These are phyloP conservation scores for Echium plantagineum DNA, from an alignment of 257 asterid genomes.

Conservation along the genomic window DNA sequence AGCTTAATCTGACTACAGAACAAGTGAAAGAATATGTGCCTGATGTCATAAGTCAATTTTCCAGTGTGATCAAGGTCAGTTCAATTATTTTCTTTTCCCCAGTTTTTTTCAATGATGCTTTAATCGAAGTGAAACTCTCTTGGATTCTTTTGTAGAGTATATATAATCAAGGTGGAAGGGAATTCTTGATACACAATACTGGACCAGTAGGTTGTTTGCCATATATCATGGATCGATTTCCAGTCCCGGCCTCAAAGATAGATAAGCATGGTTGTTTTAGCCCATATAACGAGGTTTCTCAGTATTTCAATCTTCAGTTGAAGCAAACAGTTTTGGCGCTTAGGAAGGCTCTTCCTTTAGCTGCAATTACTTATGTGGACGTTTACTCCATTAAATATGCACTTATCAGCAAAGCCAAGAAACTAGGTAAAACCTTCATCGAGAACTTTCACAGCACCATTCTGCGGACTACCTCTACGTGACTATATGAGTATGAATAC, in stretches of 20 bases:
- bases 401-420: slow-evolving; percentile 36
- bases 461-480: neutral
- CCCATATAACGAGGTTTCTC: slow-evolving; percentile 60
- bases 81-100: neutral
- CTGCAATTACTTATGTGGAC: slow-evolving; percentile 59
- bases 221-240: slow-evolving; percentile 50
- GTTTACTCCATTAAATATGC: slow-evolving; percentile 48
- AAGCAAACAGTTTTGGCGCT: slow-evolving; percentile 30
- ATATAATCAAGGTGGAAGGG: slow-evolving; percentile 47
- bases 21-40: slow-evolving; percentile 72
- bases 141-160: slow-evolving; percentile 18
- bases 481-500: neutral
- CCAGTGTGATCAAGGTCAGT: slow-evolving; percentile 41
- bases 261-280: slow-evolving; percentile 53
- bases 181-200: slow-evolving; percentile 77
- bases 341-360: slow-evolving; percentile 50
- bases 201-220: slow-evolving; percentile 74
- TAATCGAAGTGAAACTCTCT: neutral
- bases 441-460: neutral
- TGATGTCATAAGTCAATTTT: slow-evolving; percentile 42
- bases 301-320: slow-evolving; percentile 45
- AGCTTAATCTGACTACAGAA: slow-evolving; percentile 45
- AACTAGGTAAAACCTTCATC: slow-evolving; percentile 28
- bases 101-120: neutral
- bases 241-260: slow-evolving; percentile 40